Base-by-base conservation (phyloP, 352 stramenopile species). In the Pythium vanterpoolii region DNA sequence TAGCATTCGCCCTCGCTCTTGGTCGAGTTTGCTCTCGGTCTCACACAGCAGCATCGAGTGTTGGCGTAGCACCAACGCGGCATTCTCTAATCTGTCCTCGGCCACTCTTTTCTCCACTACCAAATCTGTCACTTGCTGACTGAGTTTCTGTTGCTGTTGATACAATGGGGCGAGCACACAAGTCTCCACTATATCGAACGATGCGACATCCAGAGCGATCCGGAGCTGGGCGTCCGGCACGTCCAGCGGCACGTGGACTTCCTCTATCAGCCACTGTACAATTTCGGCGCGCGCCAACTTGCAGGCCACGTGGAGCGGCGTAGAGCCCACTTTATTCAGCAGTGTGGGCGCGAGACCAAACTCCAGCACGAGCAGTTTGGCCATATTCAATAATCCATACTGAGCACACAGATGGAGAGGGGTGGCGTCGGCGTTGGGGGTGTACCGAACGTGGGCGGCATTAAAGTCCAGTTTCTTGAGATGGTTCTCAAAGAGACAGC, bases 301-400 rank as follows among this genome's bases (percentile, higher is more conserved):
- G 59, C 78, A 85, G 10, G 78, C 78, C 8, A 88, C 62, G 38
- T 88, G 74, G 19, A 88, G 50, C 8, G 78, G 64, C 24, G 78
- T 86, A 18, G 72, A 75, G 3, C 78, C 76, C 10, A 86, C 76
- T 64, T 83, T 88, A 60, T 85, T 85, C 26, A 70, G 72, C 18
- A 57, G 49, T 19, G 71, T 64, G 24, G 79, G 36, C 24, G 75
- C 54, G 18, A 86, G 51, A 2, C 57, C 62, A 13, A 73, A 72
- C 13, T 66, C 48, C 8, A 56, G 45, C 31, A 88, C 59, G 53
- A 86, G 52, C 56, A 85, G 40, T 50, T 70, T 66, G 18, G 76
- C 78, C 27, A 72, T 71, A 3, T 38, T 38, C 19, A 76, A 30
- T 23, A 80, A 72, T 9, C 78, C 74, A n/a, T 79, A 69, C 44